Conservation (phyloP, 768 basidiomycete species). For the Gloeophyllum trabeum region DNA sequence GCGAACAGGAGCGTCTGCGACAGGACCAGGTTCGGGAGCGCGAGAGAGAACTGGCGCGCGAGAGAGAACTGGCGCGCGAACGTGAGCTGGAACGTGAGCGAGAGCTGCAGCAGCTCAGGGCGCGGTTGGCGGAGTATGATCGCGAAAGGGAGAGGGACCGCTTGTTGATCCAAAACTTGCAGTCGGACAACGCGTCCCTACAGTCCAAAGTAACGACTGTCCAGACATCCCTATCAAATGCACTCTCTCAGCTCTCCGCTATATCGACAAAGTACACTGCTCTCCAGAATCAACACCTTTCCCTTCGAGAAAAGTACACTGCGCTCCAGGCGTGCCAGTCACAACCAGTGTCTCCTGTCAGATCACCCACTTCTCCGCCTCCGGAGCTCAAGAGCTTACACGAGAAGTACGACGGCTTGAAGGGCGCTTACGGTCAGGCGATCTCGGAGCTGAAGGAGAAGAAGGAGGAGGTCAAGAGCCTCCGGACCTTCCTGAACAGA, state of each 20-base stretch:
- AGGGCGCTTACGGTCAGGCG: not conserved
- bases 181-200: not conserved
- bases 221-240: not conserved
- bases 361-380: not conserved
- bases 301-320: not conserved
- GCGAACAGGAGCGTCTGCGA: too few relatives aligned
- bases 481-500: slow-evolving; percentile 17
- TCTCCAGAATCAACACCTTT: not conserved
- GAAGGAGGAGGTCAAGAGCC: not conserved
- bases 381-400: not conserved
- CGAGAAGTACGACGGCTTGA: not conserved
- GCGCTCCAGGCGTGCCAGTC: not conserved
- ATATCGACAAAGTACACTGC: not conserved
- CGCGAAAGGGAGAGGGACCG: not conserved
- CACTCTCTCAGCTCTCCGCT: not conserved
- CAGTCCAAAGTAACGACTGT: not conserved
- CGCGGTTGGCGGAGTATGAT: too few relatives aligned
- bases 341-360: not conserved
- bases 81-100: not conserved
- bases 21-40: too few relatives aligned
- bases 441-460: not conserved
- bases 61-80: too few relatives aligned
- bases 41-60: too few relatives aligned
- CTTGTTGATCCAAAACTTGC: not conserved
- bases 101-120: not conserved